Conservation (phyloP, 208 protist genomes). For the Trypanosoma congolense region DNA sequence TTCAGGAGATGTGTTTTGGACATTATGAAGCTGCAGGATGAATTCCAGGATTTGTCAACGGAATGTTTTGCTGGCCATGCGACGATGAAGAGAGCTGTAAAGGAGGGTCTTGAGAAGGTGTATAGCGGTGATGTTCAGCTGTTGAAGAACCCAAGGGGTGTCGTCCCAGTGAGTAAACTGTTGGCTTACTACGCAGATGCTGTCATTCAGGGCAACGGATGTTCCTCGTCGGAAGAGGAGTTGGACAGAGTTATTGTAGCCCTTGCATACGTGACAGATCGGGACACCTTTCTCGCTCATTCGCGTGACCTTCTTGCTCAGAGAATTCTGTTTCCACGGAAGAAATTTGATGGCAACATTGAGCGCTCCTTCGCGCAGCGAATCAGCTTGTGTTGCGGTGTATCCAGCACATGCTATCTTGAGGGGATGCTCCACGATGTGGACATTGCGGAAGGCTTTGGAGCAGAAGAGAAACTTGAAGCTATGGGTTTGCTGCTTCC, state of each 20-base stretch:
- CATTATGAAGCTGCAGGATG: conserved; percentile 77
- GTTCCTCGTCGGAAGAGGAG: conserved; percentile 27
- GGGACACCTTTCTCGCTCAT: conserved; percentile 71
- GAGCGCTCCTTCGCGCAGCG: conserved; percentile 69
- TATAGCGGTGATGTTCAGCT: conserved; percentile 52
- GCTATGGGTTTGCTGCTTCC: conserved; percentile 19
- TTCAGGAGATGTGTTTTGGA: conserved; percentile 50
- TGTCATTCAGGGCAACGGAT: conserved; percentile 47
- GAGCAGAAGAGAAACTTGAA: conserved; percentile 37
- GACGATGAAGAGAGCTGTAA: conserved; percentile 57
- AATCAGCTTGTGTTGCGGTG: conserved; percentile 61
- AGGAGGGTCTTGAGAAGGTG: conserved; percentile 62
- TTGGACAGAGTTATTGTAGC: conserved; percentile 57
- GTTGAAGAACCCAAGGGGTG: conserved; percentile 7
- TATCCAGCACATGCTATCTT: conserved; percentile 66
- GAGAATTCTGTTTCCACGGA: conserved; percentile 67
- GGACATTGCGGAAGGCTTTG: conserved; percentile 43
- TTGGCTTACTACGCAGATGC: conserved; percentile 74
- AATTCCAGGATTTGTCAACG: conserved; percentile 46
- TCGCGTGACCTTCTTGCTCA: conserved; percentile 72
- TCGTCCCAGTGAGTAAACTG: conserved; percentile 65
- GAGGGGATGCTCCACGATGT: conserved; percentile 87
- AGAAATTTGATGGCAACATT: conserved; percentile 46
- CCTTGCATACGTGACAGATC: conserved; percentile 68
- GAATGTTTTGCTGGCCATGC: conserved; percentile 63